Percentiles rank a stretch among this genome's conserved stretches.
These are phyloP conservation scores for Salpingoeca rosetta DNA, from an alignment of 78 protist species.

Conservation along the genomic window DNA sequence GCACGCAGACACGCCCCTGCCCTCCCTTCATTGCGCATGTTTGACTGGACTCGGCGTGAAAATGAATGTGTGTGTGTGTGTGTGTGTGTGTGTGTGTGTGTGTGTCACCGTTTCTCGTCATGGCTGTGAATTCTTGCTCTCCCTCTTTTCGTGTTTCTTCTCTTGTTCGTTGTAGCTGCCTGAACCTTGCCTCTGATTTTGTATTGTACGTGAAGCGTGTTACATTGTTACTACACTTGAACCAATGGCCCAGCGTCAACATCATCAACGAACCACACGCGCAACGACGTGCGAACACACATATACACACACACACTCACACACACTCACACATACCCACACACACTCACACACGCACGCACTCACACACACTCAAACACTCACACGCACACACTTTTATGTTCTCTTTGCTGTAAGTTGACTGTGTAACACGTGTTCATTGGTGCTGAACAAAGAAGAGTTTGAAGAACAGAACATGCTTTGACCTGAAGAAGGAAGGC, in stretches of 20 bases:
- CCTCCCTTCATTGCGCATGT: no score
- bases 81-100: no score
- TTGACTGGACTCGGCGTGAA: no score
- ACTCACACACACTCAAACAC: background rate
- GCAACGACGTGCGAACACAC: background rate
- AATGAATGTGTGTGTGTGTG: no score
- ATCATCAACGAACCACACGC: no score
- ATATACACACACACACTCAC: background rate
- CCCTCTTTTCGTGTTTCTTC: background rate
- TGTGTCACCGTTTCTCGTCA: no score
- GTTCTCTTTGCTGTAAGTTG: no score
- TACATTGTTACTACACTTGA: no score
- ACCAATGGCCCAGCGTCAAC: no score
- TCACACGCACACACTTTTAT: background rate
- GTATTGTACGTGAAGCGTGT: background rate
- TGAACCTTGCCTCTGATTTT: background rate
- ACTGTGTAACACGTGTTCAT: no score
- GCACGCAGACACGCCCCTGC: background rate
- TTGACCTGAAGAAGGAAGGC: background rate
- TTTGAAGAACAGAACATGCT: background rate
- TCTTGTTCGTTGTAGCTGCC: background rate
- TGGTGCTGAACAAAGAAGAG: background rate
- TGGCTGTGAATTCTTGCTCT: background rate
- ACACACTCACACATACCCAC: background rate
- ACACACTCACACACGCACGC: background rate